A percentile compares a stretch with the other conserved stretches of the same genome.
Conservation (phyloP, 1,284 basidiomycete species). For the Rhodotorula sp. region DNA sequence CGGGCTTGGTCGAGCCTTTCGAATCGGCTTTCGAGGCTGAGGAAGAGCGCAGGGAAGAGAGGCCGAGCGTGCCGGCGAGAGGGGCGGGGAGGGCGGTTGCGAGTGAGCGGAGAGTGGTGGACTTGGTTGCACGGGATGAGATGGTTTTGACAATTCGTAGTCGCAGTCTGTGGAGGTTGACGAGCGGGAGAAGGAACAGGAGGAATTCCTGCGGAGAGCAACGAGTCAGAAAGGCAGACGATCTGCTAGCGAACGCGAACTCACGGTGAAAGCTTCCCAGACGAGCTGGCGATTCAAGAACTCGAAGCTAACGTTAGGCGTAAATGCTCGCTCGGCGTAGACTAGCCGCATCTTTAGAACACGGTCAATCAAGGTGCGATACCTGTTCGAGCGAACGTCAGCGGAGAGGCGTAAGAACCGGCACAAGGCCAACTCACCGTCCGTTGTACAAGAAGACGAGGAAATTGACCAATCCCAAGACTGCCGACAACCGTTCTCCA, state of each 20-base stretch:
- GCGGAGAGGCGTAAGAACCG: not conserved
- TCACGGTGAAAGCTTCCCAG: conserved; percentile 88
- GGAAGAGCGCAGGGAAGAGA: conserved; percentile 21
- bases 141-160: conserved; percentile 57
- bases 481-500: conserved; percentile 65
- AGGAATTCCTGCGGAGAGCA: conserved; percentile 75
- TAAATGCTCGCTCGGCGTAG: conserved; percentile 68
- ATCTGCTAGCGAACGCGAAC: not conserved
- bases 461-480: conserved; percentile 69
- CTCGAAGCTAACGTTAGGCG: conserved; percentile 90
- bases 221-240: not conserved
- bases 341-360: conserved; percentile 74
- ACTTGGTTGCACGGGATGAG: conserved; percentile 34
- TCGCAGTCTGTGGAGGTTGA: conserved; percentile 63
- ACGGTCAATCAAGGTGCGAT: conserved; percentile 80
- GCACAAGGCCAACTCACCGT: conserved; percentile 57
- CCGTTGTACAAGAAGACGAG: conserved; percentile 82
- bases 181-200: conserved; percentile 82
- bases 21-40: conserved; percentile 36
- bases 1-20: conserved; percentile 10
- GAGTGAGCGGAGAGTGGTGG: conserved; percentile 18
- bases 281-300: conserved; percentile 99
- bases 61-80: conserved; percentile 43
- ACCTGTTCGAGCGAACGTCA: conserved; percentile 55
- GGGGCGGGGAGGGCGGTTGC: conserved; percentile 44